A percentile compares a stretch with the other conserved stretches of the same genome.
phyloP scores from a whole-genome alignment of 2,329 filamentous ascomycete species.

The Purpureocillium lavendulum region DNA sequence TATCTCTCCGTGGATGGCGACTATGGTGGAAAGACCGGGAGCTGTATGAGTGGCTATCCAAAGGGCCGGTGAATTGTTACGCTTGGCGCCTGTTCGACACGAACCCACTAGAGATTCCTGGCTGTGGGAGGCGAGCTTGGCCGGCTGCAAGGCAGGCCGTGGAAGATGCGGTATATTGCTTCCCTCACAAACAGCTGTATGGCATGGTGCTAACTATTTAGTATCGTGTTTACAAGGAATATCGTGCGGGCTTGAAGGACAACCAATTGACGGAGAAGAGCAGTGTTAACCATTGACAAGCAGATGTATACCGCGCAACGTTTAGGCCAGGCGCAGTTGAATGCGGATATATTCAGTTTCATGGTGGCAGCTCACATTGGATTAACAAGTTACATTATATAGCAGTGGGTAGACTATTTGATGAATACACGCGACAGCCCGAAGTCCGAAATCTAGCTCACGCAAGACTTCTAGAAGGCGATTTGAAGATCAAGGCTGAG shows the following conservation, averaged over 20 bases:
- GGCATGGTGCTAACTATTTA: neutral
- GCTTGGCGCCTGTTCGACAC: constrained; percentile 18
- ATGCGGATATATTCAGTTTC: too few species aligned
- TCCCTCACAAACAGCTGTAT: too few species aligned
- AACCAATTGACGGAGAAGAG: neutral
- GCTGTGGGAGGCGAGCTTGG: constrained; percentile 15
- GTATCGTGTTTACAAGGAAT: neutral
- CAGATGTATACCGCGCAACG: too few species aligned
- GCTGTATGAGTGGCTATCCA: constrained; percentile 14
- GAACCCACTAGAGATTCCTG: constrained; percentile 13
- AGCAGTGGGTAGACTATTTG: neutral
- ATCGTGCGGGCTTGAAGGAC: neutral
- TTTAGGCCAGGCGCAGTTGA: too few species aligned
- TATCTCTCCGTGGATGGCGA: constrained; percentile 12
- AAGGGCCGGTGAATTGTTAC: constrained; percentile 16
- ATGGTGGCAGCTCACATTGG: too few species aligned
- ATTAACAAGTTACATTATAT: too few species aligned
- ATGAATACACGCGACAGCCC: too few species aligned
- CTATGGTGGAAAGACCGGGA: constrained; percentile 16
- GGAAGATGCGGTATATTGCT: constrained; percentile 13
- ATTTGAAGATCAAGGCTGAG: neutral
- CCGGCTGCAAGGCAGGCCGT: constrained; percentile 12
- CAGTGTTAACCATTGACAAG: too few species aligned
- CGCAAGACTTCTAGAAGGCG: neutral
- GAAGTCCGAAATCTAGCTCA: neutral